Evolutionary conservation across 306 rosid genomes (phyloP).

Genomic region (Pueraria montana): DNA sequence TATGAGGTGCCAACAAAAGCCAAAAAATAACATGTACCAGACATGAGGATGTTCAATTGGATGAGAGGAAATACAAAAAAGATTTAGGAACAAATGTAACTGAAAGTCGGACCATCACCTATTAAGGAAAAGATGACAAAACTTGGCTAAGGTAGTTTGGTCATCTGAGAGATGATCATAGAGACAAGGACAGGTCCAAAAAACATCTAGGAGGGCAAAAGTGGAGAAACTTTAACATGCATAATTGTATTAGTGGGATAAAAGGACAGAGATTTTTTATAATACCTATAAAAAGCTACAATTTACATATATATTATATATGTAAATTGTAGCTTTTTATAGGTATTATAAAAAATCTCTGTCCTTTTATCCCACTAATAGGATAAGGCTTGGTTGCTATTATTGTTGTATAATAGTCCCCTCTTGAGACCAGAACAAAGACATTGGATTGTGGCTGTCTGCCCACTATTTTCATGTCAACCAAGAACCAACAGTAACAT

Average conservation of each 20-base stretch:
- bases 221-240: constrained; percentile 4
- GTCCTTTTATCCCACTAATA: neutral
- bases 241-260: neutral
- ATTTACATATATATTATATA: neutral
- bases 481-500: neutral
- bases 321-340: neutral
- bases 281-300: neutral
- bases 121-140: constrained; percentile 9
- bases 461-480: neutral
- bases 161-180: neutral
- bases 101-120: neutral
- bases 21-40: neutral
- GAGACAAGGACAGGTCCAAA: neutral
- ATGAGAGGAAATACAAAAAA: constrained; percentile 1
- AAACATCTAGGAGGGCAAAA: neutral
- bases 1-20: neutral
- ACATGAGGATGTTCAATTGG: constrained; percentile 4
- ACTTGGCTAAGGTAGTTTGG: constrained; percentile 5
- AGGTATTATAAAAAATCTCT: neutral
- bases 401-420: neutral
- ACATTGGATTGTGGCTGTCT: neutral
- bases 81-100: neutral
- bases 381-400: neutral
- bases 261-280: neutral
- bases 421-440: constrained; percentile 29